phyloP scores from a whole-genome alignment of 73 alveolate species.

The Effrenium voratum region DNA sequence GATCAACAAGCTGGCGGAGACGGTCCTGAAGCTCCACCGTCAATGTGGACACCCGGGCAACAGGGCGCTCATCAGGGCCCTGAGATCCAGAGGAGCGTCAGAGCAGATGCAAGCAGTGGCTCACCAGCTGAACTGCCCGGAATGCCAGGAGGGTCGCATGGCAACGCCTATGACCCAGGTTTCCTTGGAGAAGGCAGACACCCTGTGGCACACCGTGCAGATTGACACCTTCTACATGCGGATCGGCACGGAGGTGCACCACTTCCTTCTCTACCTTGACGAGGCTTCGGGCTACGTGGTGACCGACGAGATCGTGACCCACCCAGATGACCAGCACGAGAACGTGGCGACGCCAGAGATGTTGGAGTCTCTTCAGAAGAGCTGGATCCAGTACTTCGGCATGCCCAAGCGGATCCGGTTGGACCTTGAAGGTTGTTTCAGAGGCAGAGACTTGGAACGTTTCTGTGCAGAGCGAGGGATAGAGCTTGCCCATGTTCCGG shows the following conservation, averaged over 20 bases:
- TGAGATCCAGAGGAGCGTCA: not conserved
- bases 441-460: not conserved
- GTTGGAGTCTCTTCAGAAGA: not conserved
- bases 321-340: not conserved
- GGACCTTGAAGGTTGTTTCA: not conserved
- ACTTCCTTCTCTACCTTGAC: not conserved
- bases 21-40: slow-evolving; percentile 17
- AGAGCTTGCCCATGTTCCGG: not conserved
- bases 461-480: not conserved
- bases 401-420: not conserved
- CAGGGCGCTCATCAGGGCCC: not conserved
- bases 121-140: not conserved
- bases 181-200: not conserved
- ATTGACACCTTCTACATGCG: not conserved
- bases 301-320: not conserved
- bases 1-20: not conserved
- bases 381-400: slow-evolving; percentile 22
- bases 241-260: not conserved
- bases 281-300: slow-evolving; percentile 53
- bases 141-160: not conserved
- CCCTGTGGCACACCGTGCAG: not conserved
- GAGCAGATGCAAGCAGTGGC: not conserved
- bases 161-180: not conserved
- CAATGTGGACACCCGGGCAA: slow-evolving; percentile 51
- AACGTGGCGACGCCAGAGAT: not conserved